A percentile compares a stretch with the other conserved stretches of the same genome.
phyloP scores from a whole-genome alignment of 148 eudicot species.

The Heliosperma pusillum region DNA sequence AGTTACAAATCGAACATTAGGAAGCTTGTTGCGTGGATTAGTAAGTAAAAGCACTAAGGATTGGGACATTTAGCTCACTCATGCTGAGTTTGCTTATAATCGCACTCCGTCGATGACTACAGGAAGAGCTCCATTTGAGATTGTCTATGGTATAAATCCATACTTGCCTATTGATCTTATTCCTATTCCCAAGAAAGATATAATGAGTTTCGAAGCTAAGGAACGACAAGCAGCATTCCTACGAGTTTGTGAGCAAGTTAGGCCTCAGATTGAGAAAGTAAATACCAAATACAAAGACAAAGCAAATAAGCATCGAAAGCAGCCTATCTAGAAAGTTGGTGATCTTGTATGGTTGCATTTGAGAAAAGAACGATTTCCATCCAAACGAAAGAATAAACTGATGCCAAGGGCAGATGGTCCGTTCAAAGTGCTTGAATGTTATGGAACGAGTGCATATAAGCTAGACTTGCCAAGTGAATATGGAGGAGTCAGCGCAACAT shows the following conservation, averaged over 20 bases:
- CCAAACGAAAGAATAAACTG: background rate
- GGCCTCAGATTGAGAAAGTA: background rate
- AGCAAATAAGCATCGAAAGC: background rate
- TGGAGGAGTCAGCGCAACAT: background rate
- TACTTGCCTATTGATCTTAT: background rate
- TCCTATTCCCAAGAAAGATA: background rate
- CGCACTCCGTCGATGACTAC: background rate
- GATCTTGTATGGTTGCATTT: background rate
- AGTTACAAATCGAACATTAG: background rate
- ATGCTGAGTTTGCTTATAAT: conserved; percentile 2
- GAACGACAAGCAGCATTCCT: background rate
- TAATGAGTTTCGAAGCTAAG: background rate
- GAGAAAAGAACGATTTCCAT: background rate
- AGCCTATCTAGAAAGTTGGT: background rate
- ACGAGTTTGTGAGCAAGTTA: background rate
- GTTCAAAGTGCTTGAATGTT: background rate
- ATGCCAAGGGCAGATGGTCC: background rate
- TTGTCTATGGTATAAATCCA: background rate
- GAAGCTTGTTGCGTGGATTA: background rate
- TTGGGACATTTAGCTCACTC: no score
- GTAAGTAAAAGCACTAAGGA: background rate
- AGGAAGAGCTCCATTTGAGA: background rate
- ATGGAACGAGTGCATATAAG: background rate
- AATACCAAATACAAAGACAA: background rate
- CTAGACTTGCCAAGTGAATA: background rate